These are phyloP conservation scores for Eucalyptus victrix DNA, from an alignment of 345 rosid species.

Conservation along the genomic window DNA sequence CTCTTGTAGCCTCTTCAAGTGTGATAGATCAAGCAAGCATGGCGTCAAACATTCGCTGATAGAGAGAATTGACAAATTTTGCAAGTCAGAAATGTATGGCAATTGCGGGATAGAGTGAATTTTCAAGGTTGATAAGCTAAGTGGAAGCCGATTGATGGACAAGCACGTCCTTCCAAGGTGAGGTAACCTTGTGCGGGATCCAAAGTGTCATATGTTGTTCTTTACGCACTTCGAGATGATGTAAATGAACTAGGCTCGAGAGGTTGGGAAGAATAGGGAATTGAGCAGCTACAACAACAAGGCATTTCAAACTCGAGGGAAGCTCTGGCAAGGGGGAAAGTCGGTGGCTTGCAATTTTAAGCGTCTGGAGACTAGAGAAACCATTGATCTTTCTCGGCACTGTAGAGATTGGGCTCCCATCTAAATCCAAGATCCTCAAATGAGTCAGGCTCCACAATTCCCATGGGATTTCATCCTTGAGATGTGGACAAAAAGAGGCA, in stretches of 20 bases:
- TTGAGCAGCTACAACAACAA: fast-evolving
- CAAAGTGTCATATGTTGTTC: no score
- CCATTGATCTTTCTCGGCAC: fast-evolving
- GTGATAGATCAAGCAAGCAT: not conserved
- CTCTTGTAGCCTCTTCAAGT: not conserved
- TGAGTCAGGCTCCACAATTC: not conserved
- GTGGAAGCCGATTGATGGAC: not conserved
- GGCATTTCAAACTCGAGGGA: not conserved
- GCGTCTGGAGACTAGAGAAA: not conserved
- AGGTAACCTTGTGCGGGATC: no score
- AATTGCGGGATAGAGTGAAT: not conserved
- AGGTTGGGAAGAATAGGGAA: fast-evolving
- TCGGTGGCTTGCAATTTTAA: not conserved
- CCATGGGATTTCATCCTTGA: not conserved
- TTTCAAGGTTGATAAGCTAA: not conserved
- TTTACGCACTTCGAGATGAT: no score
- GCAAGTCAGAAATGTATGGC: not conserved
- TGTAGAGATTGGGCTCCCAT: not conserved
- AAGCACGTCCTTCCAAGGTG: fast-evolving
- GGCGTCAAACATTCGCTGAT: fast-evolving
- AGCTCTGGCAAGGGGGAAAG: not conserved
- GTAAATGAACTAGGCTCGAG: not conserved
- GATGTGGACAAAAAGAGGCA: fast-evolving
- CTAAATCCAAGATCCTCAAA: not conserved
- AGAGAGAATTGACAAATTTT: not conserved